Conservation (phyloP, 345 rosid species). For the Barbarea vulgaris region DNA sequence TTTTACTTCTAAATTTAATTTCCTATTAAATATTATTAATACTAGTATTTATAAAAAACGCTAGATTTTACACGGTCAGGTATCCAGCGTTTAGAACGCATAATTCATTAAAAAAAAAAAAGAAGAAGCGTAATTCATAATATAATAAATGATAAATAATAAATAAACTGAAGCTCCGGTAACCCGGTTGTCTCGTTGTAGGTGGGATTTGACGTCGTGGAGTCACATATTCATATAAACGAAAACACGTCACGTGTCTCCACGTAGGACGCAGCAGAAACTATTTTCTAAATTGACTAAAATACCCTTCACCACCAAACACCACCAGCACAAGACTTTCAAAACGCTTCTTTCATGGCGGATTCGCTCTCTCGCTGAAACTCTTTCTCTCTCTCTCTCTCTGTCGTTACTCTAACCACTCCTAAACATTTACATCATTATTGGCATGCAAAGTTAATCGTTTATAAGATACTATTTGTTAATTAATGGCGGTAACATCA, state of each 20-base stretch:
- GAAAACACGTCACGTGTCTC: conserved; percentile 42
- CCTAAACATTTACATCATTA: conserved; percentile 9
- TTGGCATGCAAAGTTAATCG: background rate
- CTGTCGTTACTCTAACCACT: background rate
- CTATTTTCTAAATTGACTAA: conserved; percentile 12
- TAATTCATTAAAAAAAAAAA: background rate
- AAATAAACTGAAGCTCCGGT: conserved; percentile 13
- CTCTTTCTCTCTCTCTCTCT: background rate
- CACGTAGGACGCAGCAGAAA: conserved; percentile 42
- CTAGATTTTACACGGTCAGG: too few relatives aligned
- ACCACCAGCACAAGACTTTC: conserved; percentile 14
- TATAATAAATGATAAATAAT: background rate
- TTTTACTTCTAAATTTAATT: background rate
- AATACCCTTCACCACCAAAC: conserved; percentile 38
- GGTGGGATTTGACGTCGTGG: conserved; percentile 32
- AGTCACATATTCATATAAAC: background rate
- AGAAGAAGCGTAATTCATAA: too few relatives aligned
- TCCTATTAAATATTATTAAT: too few relatives aligned
- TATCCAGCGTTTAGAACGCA: background rate
- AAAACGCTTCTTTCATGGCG: conserved; percentile 37
- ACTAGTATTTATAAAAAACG: too few relatives aligned
- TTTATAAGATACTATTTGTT: background rate
- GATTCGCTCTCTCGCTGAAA: background rate
- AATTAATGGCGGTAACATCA: conserved; percentile 32
- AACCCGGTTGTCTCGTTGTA: conserved; percentile 10